phyloP scores from a whole-genome alignment of 2,329 filamentous ascomycete species.

The Calonectria leucothoes region DNA sequence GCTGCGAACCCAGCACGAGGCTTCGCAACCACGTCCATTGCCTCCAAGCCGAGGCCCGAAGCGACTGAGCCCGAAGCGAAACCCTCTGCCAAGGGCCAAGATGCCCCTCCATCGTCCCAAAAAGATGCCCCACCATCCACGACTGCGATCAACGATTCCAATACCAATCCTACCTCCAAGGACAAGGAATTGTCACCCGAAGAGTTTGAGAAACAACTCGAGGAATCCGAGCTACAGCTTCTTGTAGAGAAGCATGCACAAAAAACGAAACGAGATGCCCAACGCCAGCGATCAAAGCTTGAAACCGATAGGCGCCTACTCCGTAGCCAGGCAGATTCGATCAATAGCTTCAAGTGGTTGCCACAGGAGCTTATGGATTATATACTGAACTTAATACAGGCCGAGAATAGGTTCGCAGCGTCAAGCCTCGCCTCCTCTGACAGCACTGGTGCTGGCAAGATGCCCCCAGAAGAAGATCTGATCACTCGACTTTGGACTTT shows the following conservation, averaged over 20 bases:
- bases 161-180: conserved; percentile 27
- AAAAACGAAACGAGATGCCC: conserved; percentile 83
- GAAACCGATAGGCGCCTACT: conserved; percentile 89
- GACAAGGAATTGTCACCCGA: conserved; percentile 77
- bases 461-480: conserved; percentile 80
- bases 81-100: conserved; percentile 36
- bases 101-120: conserved; percentile 46
- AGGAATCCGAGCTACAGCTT: conserved; percentile 89
- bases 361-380: conserved; percentile 81
- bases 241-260: conserved; percentile 85
- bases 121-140: conserved; percentile 45
- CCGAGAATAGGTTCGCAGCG: conserved; percentile 70
- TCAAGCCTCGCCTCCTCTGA: conserved; percentile 61
- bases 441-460: conserved; percentile 58
- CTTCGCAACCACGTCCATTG: conserved; percentile 92
- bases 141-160: conserved; percentile 39
- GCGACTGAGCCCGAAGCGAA: conserved; percentile 51
- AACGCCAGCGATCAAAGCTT: conserved; percentile 79
- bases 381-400: conserved; percentile 78
- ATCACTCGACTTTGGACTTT: conserved; percentile 87
- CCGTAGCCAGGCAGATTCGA: conserved; percentile 78
- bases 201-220: conserved; percentile 89
- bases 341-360: conserved; percentile 83
- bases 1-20: conserved; percentile 88
- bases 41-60: conserved; percentile 82